These are phyloP conservation scores for Penstemon newberryi DNA, from an alignment of 257 asterid genomes.

Conservation along the genomic window DNA sequence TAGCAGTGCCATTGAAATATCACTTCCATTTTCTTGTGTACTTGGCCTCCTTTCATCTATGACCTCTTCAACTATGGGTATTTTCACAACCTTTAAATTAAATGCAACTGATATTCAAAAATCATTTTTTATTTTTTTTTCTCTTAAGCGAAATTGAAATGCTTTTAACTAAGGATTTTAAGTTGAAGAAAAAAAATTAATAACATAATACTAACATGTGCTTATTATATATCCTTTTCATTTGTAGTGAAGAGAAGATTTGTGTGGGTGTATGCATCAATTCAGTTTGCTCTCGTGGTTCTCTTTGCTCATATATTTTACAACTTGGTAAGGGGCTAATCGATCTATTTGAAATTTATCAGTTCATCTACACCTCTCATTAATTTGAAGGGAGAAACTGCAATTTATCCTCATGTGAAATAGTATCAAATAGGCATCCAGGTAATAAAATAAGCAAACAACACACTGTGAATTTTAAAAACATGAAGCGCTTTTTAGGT, in stretches of 20 bases:
- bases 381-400: no score
- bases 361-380: no score
- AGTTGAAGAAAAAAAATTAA: background rate
- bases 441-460: no score
- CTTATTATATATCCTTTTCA: background rate
- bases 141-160: background rate
- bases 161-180: constrained; percentile 1
- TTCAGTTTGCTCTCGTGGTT: constrained; percentile 78
- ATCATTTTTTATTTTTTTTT: background rate
- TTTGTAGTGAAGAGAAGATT: constrained; percentile 67
- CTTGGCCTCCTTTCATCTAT: constrained; percentile 82
- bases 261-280: constrained; percentile 81
- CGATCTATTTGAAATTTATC: no score
- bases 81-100: background rate
- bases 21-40: constrained; percentile 93
- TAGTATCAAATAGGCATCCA: no score
- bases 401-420: no score
- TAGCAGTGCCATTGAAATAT: constrained; percentile 72
- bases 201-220: background rate
- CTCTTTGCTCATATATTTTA: constrained; percentile 78
- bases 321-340: constrained; percentile 55
- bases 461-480: no score
- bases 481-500: no score
- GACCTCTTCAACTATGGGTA: constrained; percentile 94
- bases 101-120: background rate